Base-by-base conservation (phyloP, 2,329 filamentous ascomycete genomes). In the Fusarium humuli region DNA sequence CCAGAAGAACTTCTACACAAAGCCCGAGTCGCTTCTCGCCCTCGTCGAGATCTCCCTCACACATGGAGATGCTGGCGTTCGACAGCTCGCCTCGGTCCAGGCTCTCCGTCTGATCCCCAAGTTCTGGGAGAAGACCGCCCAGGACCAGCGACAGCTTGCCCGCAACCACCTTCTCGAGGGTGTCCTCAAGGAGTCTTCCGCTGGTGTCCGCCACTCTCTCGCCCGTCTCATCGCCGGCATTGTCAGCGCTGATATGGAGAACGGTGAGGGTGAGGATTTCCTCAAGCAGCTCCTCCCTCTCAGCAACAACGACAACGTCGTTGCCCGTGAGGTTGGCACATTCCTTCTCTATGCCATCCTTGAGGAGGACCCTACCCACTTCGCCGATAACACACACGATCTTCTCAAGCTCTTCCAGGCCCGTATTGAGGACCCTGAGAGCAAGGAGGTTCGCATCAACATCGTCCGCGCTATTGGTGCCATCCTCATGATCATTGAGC, bases 291-390 rank as follows among this genome's bases (percentile, higher is more conserved):
- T 98, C 56, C 87, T 94, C 67, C 91, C 92, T 78, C 92, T 96
- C 67, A 91, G 92, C 73, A 92, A 88, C 73, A 94, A 90, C 78
- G 83, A 87, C 65, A 90, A 91, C 67, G 90, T 93, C 54, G 86
- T 90, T 66, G 93, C 97, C 80, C 91, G 96, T 72, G 94, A 97
- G 79, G 93, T 98, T 42, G 94, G 92, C 71, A 91, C 95, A 70
- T 98, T 96, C 83, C 94, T 98, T 74, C 90, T 98, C 72, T 98
- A 91, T 83, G 95, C 94, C 67, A 90, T 98, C 48, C 86, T 98
- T 13, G 96, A 99, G 83, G 91, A 92, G 58, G 91, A 97, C 73
- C 94, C 94, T 22, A 91, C 94, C 72, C 88, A 91, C 73, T 97
- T 98, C 81, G 89, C 90, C 75, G 92, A 94, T 76, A 92, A 96